phyloP scores from a whole-genome alignment of 2,329 filamentous ascomycete species.

The Aspergillus sp. region DNA sequence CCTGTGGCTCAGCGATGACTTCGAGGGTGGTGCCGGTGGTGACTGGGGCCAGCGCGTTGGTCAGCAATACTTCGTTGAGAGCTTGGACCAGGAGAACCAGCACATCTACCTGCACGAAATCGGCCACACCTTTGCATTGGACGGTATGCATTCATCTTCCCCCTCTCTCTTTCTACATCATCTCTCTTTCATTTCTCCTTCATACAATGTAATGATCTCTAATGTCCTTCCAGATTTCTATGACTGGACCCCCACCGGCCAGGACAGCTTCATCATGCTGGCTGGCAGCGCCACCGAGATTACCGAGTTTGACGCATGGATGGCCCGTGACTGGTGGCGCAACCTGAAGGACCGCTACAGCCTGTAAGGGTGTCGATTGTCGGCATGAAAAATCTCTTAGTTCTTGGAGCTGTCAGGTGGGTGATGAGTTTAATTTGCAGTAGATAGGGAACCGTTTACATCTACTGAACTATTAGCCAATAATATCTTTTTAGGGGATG shows the following conservation, averaged over 20 bases:
- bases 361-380: background rate
- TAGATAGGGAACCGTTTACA: too few relatives aligned
- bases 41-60: slow-evolving; percentile 20
- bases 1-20: slow-evolving; percentile 18
- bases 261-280: slow-evolving; percentile 16
- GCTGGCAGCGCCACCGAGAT: slow-evolving; percentile 16
- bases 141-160: slow-evolving; percentile 5
- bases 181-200: background rate
- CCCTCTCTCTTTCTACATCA: background rate
- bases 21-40: slow-evolving; percentile 15
- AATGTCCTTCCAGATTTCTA: slow-evolving; percentile 13
- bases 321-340: slow-evolving; percentile 19
- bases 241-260: slow-evolving; percentile 16
- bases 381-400: background rate
- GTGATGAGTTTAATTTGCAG: too few relatives aligned
- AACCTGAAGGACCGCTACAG: slow-evolving; percentile 16
- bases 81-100: slow-evolving; percentile 9
- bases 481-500: too few relatives aligned
- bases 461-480: too few relatives aligned
- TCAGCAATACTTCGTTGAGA: slow-evolving; percentile 14
- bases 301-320: slow-evolving; percentile 18
- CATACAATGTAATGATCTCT: background rate
- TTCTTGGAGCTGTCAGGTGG: background rate
- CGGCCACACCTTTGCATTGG: slow-evolving; percentile 17
- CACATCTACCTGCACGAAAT: slow-evolving; percentile 19